phyloP scores from a whole-genome alignment of 495 filamentous ascomycete genomes.

The Daldinia concentrica region DNA sequence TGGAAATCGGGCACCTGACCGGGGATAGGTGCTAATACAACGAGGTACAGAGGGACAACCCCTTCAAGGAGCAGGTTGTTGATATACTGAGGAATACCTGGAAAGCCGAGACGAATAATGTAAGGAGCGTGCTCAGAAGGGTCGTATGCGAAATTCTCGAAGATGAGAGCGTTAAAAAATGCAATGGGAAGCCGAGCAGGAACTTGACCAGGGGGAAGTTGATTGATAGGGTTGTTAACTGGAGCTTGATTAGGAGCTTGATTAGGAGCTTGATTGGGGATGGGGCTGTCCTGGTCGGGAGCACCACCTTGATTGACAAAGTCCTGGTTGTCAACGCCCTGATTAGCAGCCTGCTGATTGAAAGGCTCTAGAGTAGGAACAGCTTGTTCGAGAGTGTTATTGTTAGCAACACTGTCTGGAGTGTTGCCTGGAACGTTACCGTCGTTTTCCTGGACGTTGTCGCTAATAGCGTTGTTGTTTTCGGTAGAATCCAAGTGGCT shows the following conservation, averaged over 20 bases:
- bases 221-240: background rate
- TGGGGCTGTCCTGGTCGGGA: background rate
- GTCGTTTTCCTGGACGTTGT: too few relatives aligned
- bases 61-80: background rate
- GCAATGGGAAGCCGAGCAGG: rapidly evolving
- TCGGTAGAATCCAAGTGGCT: background rate
- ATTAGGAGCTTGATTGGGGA: background rate
- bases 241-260: background rate
- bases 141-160: background rate
- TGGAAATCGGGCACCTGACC: background rate
- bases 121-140: background rate
- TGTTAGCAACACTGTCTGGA: background rate
- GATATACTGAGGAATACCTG: background rate
- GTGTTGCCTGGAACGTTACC: background rate
- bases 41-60: background rate
- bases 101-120: background rate
- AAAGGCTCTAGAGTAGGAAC: background rate
- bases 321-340: background rate
- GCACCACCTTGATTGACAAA: background rate
- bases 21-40: background rate
- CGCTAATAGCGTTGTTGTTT: too few relatives aligned
- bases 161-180: background rate
- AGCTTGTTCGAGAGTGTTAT: background rate
- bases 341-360: background rate
- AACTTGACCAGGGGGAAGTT: background rate